These are phyloP conservation scores for Trypanosoma melophagium DNA, from an alignment of 208 protist genomes.

Conservation along the genomic window DNA sequence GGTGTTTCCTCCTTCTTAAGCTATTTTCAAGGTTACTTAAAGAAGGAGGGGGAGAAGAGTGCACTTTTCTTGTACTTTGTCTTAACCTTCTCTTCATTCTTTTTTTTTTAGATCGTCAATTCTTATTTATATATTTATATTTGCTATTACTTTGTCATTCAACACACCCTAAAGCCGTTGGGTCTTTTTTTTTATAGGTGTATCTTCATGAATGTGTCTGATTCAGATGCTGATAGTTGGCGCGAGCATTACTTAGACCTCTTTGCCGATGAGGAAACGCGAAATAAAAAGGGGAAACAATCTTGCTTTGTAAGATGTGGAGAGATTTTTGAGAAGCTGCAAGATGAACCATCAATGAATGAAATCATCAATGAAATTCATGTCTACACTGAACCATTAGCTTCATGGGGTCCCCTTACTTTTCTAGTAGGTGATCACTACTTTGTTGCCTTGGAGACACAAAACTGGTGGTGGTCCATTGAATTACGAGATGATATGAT, in stretches of 20 bases:
- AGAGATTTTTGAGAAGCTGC: slow-evolving; percentile 46
- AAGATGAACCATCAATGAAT: slow-evolving; percentile 34
- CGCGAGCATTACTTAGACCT: slow-evolving; percentile 60
- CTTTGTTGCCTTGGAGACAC: slow-evolving; percentile 56
- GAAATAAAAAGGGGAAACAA: slow-evolving; percentile 33
- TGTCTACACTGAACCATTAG: slow-evolving; percentile 42
- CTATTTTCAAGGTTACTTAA: too few relatives aligned
- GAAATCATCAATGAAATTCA: slow-evolving; percentile 44
- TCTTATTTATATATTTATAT: too few relatives aligned
- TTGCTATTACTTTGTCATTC: neutral
- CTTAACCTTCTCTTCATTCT: too few relatives aligned
- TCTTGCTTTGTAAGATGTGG: slow-evolving; percentile 37
- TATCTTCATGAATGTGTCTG: slow-evolving; percentile 2
- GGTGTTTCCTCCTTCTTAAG: too few relatives aligned
- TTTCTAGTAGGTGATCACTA: slow-evolving; percentile 16
- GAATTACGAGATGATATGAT: slow-evolving; percentile 43
- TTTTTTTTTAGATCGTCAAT: too few relatives aligned
- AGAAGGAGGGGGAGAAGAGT: too few relatives aligned
- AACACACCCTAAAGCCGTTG: neutral
- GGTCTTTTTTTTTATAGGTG: neutral
- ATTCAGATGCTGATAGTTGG: neutral
- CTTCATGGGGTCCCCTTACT: slow-evolving; percentile 11
- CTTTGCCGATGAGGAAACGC: slow-evolving; percentile 43
- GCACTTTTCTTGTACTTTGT: too few relatives aligned
- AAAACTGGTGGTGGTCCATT: slow-evolving; percentile 58